phyloP scores from a whole-genome alignment of 176 grass and related monocot genomes.

The Thalia dealbata region DNA sequence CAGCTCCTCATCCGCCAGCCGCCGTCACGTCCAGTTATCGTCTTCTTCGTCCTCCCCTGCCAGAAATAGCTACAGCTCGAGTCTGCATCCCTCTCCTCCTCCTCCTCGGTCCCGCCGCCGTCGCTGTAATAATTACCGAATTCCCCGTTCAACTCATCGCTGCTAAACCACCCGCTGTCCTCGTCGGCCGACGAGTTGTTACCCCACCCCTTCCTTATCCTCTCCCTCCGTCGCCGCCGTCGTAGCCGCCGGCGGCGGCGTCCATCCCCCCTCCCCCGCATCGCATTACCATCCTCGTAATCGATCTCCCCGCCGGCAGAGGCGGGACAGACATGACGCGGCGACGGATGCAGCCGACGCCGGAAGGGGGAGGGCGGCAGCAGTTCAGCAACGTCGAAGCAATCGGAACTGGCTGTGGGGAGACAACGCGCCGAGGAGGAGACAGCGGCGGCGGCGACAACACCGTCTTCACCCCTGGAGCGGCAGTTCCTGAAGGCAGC shows the following conservation, averaged over 20 bases:
- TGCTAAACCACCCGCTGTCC: slow-evolving; percentile 77
- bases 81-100: neutral
- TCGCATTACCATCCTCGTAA: neutral
- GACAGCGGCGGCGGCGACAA: neutral
- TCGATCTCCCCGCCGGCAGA: neutral
- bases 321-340: slow-evolving; percentile 22
- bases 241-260: neutral
- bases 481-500: neutral
- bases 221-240: slow-evolving; percentile 15
- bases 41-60: neutral
- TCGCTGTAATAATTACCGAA: neutral
- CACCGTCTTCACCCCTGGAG: neutral
- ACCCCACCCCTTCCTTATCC: neutral
- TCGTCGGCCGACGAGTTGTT: slow-evolving; percentile 19
- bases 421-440: neutral
- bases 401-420: neutral
- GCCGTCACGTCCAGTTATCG: neutral
- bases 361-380: neutral
- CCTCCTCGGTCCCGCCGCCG: neutral
- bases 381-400: neutral
- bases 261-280: neutral
- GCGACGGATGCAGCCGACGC: neutral
- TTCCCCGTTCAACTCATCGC: neutral
- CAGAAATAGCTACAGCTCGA: neutral
- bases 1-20: neutral